A percentile compares a stretch with the other conserved stretches of the same genome.
Evolutionary conservation across 768 basidiomycete species (phyloP).

Genomic region (Termitomyces sp.): DNA sequence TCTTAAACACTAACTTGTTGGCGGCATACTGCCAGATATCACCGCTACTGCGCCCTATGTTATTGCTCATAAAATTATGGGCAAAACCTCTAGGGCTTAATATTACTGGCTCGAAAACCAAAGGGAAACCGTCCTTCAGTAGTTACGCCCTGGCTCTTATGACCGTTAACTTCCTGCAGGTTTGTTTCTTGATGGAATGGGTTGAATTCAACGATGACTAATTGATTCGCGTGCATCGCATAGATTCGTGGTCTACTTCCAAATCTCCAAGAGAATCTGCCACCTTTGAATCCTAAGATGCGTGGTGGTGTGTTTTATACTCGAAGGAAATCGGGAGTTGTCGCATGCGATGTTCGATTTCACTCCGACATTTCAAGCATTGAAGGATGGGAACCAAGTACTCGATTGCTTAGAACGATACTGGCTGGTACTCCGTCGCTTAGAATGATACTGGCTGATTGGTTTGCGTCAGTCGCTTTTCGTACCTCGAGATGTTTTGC

Average conservation of each 20-base stretch:
- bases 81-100: slow-evolving; percentile 51
- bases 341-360: slow-evolving; percentile 27
- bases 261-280: slow-evolving; percentile 43
- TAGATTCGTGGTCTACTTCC: slow-evolving; percentile 43
- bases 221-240: neutral
- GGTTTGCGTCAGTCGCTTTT: slow-evolving; percentile 35
- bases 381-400: slow-evolving; percentile 10
- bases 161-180: slow-evolving; percentile 58
- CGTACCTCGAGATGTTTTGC: neutral
- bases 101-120: slow-evolving; percentile 24
- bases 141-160: slow-evolving; percentile 60
- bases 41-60: slow-evolving; percentile 38
- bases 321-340: slow-evolving; percentile 13
- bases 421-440: slow-evolving; percentile 16
- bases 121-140: slow-evolving; percentile 39
- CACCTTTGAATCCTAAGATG: slow-evolving; percentile 5
- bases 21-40: slow-evolving; percentile 42
- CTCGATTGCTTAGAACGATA: slow-evolving; percentile 14
- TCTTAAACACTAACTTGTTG: slow-evolving; percentile 46
- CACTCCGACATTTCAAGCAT: slow-evolving; percentile 3
- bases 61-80: slow-evolving; percentile 54
- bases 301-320: slow-evolving; percentile 27
- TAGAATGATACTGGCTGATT: slow-evolving; percentile 25
- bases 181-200: slow-evolving; percentile 17
- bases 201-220: neutral